phyloP scores from a whole-genome alignment of 257 asterid genomes.

The Lycium barbarum region DNA sequence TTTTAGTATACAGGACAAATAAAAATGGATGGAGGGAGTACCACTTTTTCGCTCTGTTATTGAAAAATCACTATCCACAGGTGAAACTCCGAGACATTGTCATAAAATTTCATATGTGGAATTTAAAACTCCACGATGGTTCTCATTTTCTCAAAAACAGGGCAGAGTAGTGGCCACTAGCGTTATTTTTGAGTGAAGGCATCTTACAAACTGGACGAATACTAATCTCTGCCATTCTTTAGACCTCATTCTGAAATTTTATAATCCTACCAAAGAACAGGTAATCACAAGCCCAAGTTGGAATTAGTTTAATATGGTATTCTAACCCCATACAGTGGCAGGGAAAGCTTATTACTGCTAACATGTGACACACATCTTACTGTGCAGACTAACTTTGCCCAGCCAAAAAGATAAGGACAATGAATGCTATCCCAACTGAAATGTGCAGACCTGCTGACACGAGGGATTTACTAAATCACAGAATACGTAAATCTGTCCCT shows the following conservation, averaged over 20 bases:
- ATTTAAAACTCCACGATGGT: not conserved
- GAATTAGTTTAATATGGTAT: not conserved
- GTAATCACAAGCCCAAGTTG: constrained; percentile 16
- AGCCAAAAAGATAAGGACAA: constrained; percentile 1
- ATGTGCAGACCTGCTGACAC: not conserved
- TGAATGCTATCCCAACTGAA: constrained; percentile 1
- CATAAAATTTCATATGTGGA: not conserved
- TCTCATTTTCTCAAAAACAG: not conserved
- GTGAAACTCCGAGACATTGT: not conserved
- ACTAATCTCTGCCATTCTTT: not conserved
- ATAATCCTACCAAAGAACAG: constrained; percentile 4
- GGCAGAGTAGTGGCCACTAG: not conserved
- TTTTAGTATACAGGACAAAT: too few relatives aligned
- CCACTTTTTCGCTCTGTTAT: not conserved
- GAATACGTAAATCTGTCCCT: not conserved
- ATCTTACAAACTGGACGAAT: not conserved
- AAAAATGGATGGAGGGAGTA: too few relatives aligned
- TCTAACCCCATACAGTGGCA: not conserved
- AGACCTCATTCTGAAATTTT: not conserved
- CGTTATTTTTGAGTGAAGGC: not conserved
- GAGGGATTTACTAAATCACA: not conserved
- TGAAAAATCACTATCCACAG: not conserved
- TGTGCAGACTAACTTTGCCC: not conserved
- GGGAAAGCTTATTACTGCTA: not conserved
- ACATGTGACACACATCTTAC: constrained; percentile 9